Evolutionary conservation across 192 early-diverging fungal species (phyloP), one percentile per base, ranked within the genome.

Genomic region (Umbelopsis isabellina): DNA sequence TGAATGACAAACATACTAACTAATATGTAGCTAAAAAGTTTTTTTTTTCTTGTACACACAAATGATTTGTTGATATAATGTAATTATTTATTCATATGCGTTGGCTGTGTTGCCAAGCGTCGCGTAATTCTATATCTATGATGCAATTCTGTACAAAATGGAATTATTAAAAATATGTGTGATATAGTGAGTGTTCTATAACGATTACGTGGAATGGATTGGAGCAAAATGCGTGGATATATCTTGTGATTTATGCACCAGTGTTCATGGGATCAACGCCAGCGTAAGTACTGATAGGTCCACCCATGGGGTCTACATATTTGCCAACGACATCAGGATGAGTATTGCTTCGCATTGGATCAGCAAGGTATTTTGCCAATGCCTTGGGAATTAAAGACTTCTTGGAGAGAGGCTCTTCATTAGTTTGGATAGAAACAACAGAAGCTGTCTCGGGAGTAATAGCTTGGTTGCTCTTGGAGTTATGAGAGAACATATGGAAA

Each of bases 251-350:
- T 78, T 67, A 78, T 16, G 76, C 65, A 44, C 76, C 76, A 22
- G 68, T 78, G 33, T 50, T 45, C 25, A 68, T 77, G 33, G 49
- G 46, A 51, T 77, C 76, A 55, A 55, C 37, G 11, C 67, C 61
- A 58, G 22, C 45, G 12, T 48, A 33, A 6, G 27, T 7, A 65
- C 20, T 23, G 23, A 47, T 33, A 4, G 51, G 16, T 8, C 48
- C 41, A 9, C 72, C 68, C 64, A 69, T 73, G 37, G 76, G 72
- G 52, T 77, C 71, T 30, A 49, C 18, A 22, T 51, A 72, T 21
- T 20, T 11, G 20, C 76, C 76, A 67, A 73, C 65, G 2, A 73
- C 46, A 18, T 72, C 71, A 66, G 76, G 71, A 21, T 58, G 50
- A n/a, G 46, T 41, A 20, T 61, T 58, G 23, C 45, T 77, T 35